Evolutionary conservation across 2,329 filamentous ascomycete genomes (phyloP), one percentile per base, ranked within the genome.

Genomic region (Zasmidium angulare): DNA sequence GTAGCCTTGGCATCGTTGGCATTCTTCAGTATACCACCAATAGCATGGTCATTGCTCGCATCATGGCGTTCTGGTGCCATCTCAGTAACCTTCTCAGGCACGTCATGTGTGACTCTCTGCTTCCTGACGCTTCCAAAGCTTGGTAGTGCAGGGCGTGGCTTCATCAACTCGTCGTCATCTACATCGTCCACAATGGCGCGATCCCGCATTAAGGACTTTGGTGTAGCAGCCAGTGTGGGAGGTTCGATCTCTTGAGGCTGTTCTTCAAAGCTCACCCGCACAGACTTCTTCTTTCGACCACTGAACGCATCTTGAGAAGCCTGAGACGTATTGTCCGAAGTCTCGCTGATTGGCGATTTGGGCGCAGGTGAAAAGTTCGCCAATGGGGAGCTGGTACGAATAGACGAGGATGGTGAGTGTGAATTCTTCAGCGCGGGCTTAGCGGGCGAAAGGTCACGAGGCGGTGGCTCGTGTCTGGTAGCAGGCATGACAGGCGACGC

Each of bases 211-310:
- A 56, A 36, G 4, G 61, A 36, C 21, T 55, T 52, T 20, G 64
- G 60, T 53, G 85, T 82, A 21, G 85, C 79, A 1, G 85, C 76
- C 10, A 83, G 76, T 9, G 56, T 56, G 2, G 61, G 22, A 4
- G 63, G 58, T n/a, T 83, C 82, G 52, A 68, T 64, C 22, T 66
- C 62, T 40, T 66, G 63, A 6, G 70, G 64, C 36, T 70, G 65
- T 24, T 91, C 88, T 63, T 91, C 88, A 70, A 92, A 97, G 75
- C 91, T 96, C 50, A 93, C 89, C 22, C 89, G 81, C 1, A 84
- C 84, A 43, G 81, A 83, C 73, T 88, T 91, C 75, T 86, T 91
- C 60, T 84, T 83, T 60, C 76, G 76, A 11, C 24, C 56, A 17
- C 72, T 74, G 22, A 68, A 69, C 29, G 71, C 74, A 21, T 74